Percentiles rank a stretch among this genome's conserved stretches.
These are phyloP conservation scores for Verticillium albo-atrum DNA, from an alignment of 2,329 filamentous ascomycete genomes.

Conservation along the genomic window DNA sequence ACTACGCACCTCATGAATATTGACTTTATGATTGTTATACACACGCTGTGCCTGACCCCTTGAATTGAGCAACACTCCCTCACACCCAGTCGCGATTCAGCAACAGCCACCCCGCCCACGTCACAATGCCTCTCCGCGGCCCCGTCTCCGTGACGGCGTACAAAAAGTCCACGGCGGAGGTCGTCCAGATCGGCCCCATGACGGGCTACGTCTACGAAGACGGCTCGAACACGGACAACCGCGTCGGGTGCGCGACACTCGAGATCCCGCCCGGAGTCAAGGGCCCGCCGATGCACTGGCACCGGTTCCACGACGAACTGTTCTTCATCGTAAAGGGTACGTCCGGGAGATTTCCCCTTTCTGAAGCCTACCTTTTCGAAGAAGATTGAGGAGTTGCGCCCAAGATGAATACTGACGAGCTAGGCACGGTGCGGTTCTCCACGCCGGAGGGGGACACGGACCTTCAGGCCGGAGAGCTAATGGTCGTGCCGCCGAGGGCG, in stretches of 20 bases:
- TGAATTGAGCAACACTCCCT: too few species aligned
- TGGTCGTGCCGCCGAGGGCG: slow-evolving; percentile 29
- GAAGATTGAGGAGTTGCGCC: too few species aligned
- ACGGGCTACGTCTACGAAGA: slow-evolving; percentile 29
- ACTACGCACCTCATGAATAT: not conserved
- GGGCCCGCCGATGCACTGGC: slow-evolving; percentile 32
- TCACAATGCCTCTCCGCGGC: slow-evolving; percentile 26
- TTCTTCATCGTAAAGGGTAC: slow-evolving; percentile 23
- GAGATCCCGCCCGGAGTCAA: slow-evolving; percentile 23
- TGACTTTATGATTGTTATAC: too few species aligned
- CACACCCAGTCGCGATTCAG: too few species aligned
- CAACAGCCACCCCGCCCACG: too few species aligned
- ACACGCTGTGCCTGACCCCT: too few species aligned
- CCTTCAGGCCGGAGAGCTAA: slow-evolving; percentile 24
- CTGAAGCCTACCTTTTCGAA: too few species aligned
- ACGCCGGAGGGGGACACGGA: slow-evolving; percentile 25
- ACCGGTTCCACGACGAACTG: slow-evolving; percentile 30
- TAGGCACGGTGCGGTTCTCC: slow-evolving; percentile 24
- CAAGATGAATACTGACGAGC: not conserved
- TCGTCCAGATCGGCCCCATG: slow-evolving; percentile 24
- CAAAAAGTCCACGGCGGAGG: slow-evolving; percentile 23
- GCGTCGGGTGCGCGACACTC: slow-evolving; percentile 24
- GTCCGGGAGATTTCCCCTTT: too few species aligned
- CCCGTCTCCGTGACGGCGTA: slow-evolving; percentile 22
- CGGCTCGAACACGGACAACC: slow-evolving; percentile 26